Evolutionary conservation across 2,329 filamentous ascomycete genomes (phyloP).

Genomic region (Botrytis paeoniae): DNA sequence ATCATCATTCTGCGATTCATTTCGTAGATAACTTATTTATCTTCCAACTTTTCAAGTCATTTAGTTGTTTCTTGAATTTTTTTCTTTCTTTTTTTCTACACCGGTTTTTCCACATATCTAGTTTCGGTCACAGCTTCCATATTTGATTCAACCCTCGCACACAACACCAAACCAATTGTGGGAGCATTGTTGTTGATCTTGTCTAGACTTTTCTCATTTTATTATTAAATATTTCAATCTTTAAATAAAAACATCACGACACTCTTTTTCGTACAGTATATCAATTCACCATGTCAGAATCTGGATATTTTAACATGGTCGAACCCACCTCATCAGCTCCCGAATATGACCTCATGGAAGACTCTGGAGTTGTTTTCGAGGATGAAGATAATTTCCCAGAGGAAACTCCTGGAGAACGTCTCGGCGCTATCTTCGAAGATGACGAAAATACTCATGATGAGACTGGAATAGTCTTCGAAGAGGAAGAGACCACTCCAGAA

Average conservation of each 20-base stretch:
- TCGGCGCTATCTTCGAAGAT: slow-evolving; percentile 11
- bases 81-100: background rate
- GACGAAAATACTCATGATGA: slow-evolving; percentile 9
- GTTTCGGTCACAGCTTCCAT: background rate
- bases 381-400: slow-evolving; percentile 13
- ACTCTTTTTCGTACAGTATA: slow-evolving; percentile 6
- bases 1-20: slow-evolving; percentile 6
- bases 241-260: slow-evolving; percentile 4
- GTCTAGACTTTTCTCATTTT: background rate
- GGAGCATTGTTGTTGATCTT: background rate
- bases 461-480: slow-evolving; percentile 4
- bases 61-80: slow-evolving; percentile 16
- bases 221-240: background rate
- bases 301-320: slow-evolving; percentile 8
- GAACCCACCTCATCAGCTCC: background rate
- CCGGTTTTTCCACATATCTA: background rate
- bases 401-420: slow-evolving; percentile 2
- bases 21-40: background rate
- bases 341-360: slow-evolving; percentile 6
- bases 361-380: slow-evolving; percentile 16
- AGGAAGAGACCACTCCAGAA: background rate
- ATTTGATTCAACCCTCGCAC: background rate
- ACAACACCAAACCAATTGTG: background rate
- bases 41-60: slow-evolving; percentile 12
- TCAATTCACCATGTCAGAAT: slow-evolving; percentile 9